A percentile compares a stretch with the other conserved stretches of the same genome.
Evolutionary conservation across 768 basidiomycete genomes (phyloP).

Genomic region (Pleurotus platypus): DNA sequence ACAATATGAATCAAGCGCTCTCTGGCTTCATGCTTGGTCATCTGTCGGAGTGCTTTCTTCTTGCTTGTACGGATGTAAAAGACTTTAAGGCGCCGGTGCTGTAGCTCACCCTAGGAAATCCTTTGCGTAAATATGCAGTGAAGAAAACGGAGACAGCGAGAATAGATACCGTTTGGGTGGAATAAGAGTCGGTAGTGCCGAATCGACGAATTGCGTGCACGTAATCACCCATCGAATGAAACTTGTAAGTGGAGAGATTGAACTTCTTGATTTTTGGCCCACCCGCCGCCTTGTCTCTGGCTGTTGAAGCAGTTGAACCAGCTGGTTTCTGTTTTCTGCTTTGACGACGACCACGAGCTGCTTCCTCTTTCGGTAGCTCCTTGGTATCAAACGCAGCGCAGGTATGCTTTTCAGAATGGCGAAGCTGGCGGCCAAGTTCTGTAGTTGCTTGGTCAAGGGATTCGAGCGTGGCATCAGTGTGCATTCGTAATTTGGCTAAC

Average conservation of each 20-base stretch:
- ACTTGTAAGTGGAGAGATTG: constrained; percentile 8
- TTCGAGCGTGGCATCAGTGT: constrained; percentile 4
- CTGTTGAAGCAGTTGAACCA: background rate
- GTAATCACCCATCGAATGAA: constrained; percentile 9
- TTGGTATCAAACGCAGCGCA: constrained; percentile 2
- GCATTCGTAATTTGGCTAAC: constrained; percentile 8
- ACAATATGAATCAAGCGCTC: constrained; percentile 8
- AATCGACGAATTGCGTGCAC: background rate
- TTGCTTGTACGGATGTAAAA: constrained; percentile 9
- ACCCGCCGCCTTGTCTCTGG: background rate
- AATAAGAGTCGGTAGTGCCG: background rate
- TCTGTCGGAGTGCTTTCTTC: constrained; percentile 7
- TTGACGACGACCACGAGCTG: background rate
- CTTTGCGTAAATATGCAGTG: background rate
- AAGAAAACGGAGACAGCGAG: background rate
- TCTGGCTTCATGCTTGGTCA: constrained; percentile 12
- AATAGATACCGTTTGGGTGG: background rate
- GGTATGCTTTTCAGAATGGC: constrained; percentile 1
- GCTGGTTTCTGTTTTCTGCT: background rate
- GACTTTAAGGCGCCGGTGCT: constrained; percentile 13
- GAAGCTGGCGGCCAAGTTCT: background rate
- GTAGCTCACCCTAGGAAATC: constrained; percentile 12
- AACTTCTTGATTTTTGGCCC: background rate
- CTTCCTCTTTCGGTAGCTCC: constrained; percentile 3
- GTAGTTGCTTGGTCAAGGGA: background rate